Evolutionary conservation across 345 rosid species (phyloP), one percentile per base, ranked within the genome.

Genomic region (Draba incana): DNA sequence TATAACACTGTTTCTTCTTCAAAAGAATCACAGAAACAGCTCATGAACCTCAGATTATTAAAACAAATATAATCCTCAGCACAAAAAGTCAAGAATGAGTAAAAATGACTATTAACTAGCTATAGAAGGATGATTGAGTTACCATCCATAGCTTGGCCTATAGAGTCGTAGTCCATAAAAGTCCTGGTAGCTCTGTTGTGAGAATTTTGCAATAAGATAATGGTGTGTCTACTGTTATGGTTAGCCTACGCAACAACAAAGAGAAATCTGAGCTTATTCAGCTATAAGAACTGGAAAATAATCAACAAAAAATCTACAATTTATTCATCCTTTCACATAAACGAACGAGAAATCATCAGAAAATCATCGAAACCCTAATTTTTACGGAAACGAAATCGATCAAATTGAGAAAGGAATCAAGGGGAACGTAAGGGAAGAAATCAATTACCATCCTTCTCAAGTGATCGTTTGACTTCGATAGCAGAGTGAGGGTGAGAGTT

Each of bases 61-160:
- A 27, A 9, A 39, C 57, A 27, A 39, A 68, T 52, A 62, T 6
- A 38, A 41, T 24, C n/a, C 14, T 44, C 16, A 41, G 10, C 43
- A 45, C 43, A 6, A 31, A 12, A 48, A 68, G 59, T 28, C n/a
- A 57, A 62, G 15, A 55, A 68, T 20, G 23, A 59, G 68, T 38
- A 44, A 43, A 25, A 16, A 27, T 46, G 16, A 37, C 57, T 37
- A 38, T 1, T 45, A 27, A 12, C 41, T 23, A 35, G 5, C 31
- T 37, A 33, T 3, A 57, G 10, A 72, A 51, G 10, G 56, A n/a
- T 59, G 24, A 59, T 24, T 24, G 3, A 53, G 25, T 73, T 87
- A 89, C 99, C 99, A 75, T 92, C 99, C 92, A 94, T 89, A 71
- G 99, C 98, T 83, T 86, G 97, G 76, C 81, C 81, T 15, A 87